Evolutionary conservation across 805 yeast genomes (phyloP), one percentile per base, ranked within the genome.

Genomic region (Cyberlindnera suaveolens): DNA sequence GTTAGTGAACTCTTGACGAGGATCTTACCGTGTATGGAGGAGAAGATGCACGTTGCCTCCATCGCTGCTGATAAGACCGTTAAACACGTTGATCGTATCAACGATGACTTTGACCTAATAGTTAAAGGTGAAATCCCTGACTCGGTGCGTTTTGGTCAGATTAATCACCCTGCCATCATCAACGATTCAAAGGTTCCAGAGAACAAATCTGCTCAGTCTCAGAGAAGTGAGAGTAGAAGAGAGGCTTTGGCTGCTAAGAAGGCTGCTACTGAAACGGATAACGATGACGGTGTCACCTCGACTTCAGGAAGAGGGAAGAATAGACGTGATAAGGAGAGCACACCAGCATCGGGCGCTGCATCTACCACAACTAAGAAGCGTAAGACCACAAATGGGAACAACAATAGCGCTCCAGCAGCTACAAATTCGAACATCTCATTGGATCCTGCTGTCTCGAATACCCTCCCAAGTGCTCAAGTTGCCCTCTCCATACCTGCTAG

Each of bases 21-120:
- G 45, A 71, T 91, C 43, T 79, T 91, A 69, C 97, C 98, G 1
- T 86, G 96, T 48, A 65, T 91, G 43, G 98, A 91, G 60, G 97
- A 93, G 61, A 93, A 93, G 64, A 88, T 93, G 95, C 97, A 91
- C 62, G 96, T 93, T 34, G 91, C 97, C 5, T 82, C 91, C 1
- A 82, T 87, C 33, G 96, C 97, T 18, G 75, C 86, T 27, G 97
- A 90, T 53, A 74, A 82, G 11, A 73, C 89, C 37, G 66, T 72
- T 27, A 78, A 81, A 45, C 85, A 87, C 56, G 65, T 87, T 43
- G 73, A 71, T 40, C 71, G 97, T 40, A 72, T 93, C 50, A 85
- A 90, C 58, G 78, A 83, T 52, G 95, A 86, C 57, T 90, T 78
- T 67, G 85, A 84, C 38, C 68, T 82, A 38, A 84, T 91, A 20